Evolutionary conservation across 2,329 filamentous ascomycete species (phyloP), one percentile per base, ranked within the genome.

Genomic region (Escovopsis sp.): DNA sequence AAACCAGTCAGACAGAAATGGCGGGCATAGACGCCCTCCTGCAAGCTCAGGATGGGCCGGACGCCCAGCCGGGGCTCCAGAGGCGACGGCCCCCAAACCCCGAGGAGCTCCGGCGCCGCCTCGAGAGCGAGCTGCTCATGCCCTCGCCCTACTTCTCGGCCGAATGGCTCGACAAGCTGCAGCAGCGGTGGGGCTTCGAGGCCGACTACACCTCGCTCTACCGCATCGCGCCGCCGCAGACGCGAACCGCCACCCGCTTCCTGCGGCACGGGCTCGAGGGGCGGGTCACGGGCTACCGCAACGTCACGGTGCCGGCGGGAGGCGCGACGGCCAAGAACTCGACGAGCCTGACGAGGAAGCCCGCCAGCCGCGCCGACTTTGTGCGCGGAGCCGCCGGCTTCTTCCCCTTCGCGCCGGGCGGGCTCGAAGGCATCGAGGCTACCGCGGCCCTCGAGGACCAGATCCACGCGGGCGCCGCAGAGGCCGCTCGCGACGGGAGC

Each of bases 261-360:
- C 82, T 80, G 37, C 75, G 91, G 43, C 86, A 94, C 62, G 91
- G 91, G 6, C 72, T 96, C 12, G 87, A 96, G 62, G 91, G 91
- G 19, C 76, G 82, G 41, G 89, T 98, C 23, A 94, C 85, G 8
- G 88, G 88, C 40, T 96, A 98, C 62, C 83, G 81, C 56, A 91
- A 95, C 59, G 85, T 96, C 40, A 95, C 91, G 1, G 79, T 96
- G 8, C 86, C 89, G 5, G 85, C 85, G 32, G 84, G 80, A 54
- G 93, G 83, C 53, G 85, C 84, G 12, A 95, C 85, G 12, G 89
- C 87, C 39, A 98, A 95, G 64, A 94, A 94, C 56, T 95, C 87
- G 3, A 96, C 88, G 0, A 94, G 87, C 5, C 69, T 95, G 35
- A 67, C 84, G 12, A 76, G 91, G 38, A 93, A 93, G 56, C 89